A percentile compares a stretch with the other conserved stretches of the same genome.
phyloP scores from a whole-genome alignment of 2,329 filamentous ascomycete species.

The Aureobasidium lini region DNA sequence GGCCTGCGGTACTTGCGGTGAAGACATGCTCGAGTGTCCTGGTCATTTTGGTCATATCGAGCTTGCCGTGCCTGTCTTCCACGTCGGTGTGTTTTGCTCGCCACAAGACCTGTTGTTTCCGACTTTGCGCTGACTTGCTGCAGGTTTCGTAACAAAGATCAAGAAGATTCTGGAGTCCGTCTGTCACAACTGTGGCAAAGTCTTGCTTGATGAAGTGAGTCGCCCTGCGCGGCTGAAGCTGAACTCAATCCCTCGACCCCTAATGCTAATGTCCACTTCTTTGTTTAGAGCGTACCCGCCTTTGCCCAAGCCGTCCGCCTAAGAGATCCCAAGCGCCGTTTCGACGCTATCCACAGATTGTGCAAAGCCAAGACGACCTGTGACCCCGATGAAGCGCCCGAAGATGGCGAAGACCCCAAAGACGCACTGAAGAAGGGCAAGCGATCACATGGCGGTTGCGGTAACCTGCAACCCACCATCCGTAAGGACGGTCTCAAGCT shows the following conservation, averaged over 20 bases:
- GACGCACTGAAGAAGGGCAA: slow-evolving; percentile 45
- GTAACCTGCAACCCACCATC: slow-evolving; percentile 82
- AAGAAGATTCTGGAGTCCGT: slow-evolving; percentile 99
- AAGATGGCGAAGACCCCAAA: slow-evolving; percentile 54
- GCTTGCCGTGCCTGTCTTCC: slow-evolving; percentile 90
- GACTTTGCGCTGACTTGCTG: slow-evolving; percentile 27
- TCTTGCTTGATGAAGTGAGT: slow-evolving; percentile 97
- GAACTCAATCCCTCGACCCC: slow-evolving; percentile 24
- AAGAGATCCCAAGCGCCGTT: slow-evolving; percentile 88
- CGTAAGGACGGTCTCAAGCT: slow-evolving; percentile 81
- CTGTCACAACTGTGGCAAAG: slow-evolving; percentile 98
- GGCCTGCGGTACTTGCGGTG: slow-evolving; percentile 92
- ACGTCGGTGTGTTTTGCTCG: slow-evolving; percentile 51
- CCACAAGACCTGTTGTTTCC: not conserved
- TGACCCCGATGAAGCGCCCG: slow-evolving; percentile 64
- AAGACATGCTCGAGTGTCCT: slow-evolving; percentile 91
- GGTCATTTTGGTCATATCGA: slow-evolving; percentile 99
- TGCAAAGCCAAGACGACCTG: slow-evolving; percentile 86
- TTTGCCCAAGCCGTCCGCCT: slow-evolving; percentile 75
- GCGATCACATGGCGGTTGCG: slow-evolving; percentile 75
- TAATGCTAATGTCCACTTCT: slow-evolving; percentile 21
- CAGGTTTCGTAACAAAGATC: slow-evolving; percentile 95
- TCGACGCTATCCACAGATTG: slow-evolving; percentile 83
- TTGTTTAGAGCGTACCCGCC: slow-evolving; percentile 67
- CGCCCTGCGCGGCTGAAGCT: slow-evolving; percentile 38